Percentiles rank a stretch among this genome's conserved stretches.
These are phyloP conservation scores for Acer yangbiense DNA, from an alignment of 345 rosid species.

Conservation along the genomic window DNA sequence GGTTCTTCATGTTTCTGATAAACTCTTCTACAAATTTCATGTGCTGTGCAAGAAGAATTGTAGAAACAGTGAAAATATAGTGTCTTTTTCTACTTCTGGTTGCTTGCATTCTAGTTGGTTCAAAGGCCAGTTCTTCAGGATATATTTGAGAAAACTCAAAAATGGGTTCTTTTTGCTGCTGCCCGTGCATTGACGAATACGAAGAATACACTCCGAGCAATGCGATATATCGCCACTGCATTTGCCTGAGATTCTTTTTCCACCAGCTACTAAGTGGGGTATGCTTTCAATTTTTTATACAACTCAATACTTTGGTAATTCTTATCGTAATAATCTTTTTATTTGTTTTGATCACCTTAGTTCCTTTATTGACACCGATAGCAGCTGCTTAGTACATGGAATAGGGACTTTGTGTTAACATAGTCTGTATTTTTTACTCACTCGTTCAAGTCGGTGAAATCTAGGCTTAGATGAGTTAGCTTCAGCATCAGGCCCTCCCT, in stretches of 20 bases:
- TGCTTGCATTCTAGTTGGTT: constrained; percentile 7
- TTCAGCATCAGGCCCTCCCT: background rate
- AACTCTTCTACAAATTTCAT: background rate
- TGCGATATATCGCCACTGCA: constrained; percentile 53
- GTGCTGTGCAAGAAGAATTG: background rate
- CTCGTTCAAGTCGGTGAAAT: background rate
- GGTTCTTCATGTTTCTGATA: background rate
- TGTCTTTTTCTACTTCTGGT: background rate
- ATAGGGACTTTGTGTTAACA: background rate
- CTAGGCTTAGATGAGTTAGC: background rate
- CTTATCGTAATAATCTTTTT: background rate
- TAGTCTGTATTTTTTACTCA: background rate
- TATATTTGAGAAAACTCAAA: constrained; percentile 5
- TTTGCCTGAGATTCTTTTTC: constrained; percentile 50
- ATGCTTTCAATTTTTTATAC: constrained; percentile 24
- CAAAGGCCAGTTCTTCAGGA: constrained; percentile 3
- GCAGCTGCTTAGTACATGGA: background rate
- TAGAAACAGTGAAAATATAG: background rate
- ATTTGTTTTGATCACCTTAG: constrained; percentile 1
- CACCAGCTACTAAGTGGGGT: constrained; percentile 60
- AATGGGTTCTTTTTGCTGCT: constrained; percentile 67
- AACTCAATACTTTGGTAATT: background rate
- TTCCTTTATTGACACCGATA: background rate
- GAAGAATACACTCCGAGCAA: constrained; percentile 53
- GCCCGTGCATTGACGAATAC: constrained; percentile 53